These are phyloP conservation scores for Auriscalpium orientale DNA, from an alignment of 768 basidiomycete genomes.

Conservation along the genomic window DNA sequence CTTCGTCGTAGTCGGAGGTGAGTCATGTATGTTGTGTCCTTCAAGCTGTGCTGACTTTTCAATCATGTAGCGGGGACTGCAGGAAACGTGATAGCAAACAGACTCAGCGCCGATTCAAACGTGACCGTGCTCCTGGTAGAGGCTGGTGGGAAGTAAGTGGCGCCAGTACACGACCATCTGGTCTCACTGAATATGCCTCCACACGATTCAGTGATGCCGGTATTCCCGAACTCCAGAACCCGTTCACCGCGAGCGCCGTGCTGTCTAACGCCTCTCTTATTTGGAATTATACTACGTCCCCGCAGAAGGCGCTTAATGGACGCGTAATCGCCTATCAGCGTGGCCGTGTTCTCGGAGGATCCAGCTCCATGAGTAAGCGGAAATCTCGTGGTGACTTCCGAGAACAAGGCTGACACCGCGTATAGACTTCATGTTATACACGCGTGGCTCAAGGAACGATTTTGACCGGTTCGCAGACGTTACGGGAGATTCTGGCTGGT, in stretches of 20 bases:
- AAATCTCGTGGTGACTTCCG: neutral
- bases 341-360: constrained; percentile 17
- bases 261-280: neutral
- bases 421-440: constrained; percentile 4
- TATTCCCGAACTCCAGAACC: neutral
- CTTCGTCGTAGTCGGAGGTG: constrained; percentile 1
- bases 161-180: too few species aligned
- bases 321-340: neutral
- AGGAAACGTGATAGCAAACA: neutral
- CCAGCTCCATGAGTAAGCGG: constrained; percentile 19
- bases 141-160: neutral
- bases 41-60: neutral
- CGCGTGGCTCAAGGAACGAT: constrained; percentile 5
- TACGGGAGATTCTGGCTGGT: constrained; percentile 7
- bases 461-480: constrained; percentile 4
- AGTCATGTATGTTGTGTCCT: neutral
- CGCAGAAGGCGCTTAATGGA: neutral
- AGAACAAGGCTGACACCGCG: neutral
- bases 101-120: neutral
- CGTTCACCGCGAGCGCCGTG: neutral
- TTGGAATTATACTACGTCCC: neutral
- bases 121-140: neutral
- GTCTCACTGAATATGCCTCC: too few species aligned
- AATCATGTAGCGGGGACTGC: neutral
- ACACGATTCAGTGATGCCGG: neutral